Evolutionary conservation across 768 basidiomycete genomes (phyloP).

Genomic region (Trametes maxima): DNA sequence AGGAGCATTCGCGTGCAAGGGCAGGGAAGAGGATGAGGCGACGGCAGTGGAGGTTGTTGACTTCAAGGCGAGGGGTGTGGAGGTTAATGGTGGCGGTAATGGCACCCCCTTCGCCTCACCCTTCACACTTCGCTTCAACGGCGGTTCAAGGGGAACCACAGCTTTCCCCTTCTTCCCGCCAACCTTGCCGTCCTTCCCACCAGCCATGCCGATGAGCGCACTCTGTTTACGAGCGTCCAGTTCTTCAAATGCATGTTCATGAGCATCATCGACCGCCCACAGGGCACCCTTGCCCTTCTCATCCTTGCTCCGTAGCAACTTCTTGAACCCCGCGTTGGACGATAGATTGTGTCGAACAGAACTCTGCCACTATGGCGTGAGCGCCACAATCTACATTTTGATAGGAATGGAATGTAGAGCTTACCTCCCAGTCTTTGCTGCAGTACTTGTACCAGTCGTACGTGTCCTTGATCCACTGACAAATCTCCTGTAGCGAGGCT

Average conservation of each 20-base stretch:
- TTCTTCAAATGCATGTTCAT: slow-evolving; percentile 68
- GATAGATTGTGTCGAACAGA: slow-evolving; percentile 96
- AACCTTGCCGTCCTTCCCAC: slow-evolving; percentile 43
- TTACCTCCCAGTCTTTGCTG: slow-evolving; percentile 90
- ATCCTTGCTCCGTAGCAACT: slow-evolving; percentile 82
- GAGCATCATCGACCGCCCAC: slow-evolving; percentile 85
- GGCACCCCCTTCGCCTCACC: slow-evolving; percentile 58
- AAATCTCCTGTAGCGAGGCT: slow-evolving; percentile 90
- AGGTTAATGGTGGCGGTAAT: slow-evolving; percentile 70
- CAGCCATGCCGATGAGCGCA: slow-evolving; percentile 34
- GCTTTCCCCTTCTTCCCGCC: slow-evolving; percentile 64
- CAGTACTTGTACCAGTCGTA: slow-evolving; percentile 91
- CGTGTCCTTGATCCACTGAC: slow-evolving; percentile 85
- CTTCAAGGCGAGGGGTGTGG: slow-evolving; percentile 59
- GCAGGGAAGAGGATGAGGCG: slow-evolving; percentile 4
- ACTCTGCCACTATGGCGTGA: slow-evolving; percentile 45
- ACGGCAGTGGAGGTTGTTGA: slow-evolving; percentile 24
- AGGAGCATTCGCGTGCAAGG: slow-evolving; percentile 11
- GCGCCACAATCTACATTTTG: background rate
- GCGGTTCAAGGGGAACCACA: slow-evolving; percentile 53
- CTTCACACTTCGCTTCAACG: slow-evolving; percentile 71
- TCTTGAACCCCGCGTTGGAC: slow-evolving; percentile 88
- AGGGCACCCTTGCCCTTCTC: slow-evolving; percentile 91
- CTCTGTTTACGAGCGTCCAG: slow-evolving; percentile 58
- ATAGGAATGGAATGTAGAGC: slow-evolving; percentile 28